These are phyloP conservation scores for Miscanthus lutarioriparius DNA, from an alignment of 176 grass and related monocot genomes.

Conservation along the genomic window DNA sequence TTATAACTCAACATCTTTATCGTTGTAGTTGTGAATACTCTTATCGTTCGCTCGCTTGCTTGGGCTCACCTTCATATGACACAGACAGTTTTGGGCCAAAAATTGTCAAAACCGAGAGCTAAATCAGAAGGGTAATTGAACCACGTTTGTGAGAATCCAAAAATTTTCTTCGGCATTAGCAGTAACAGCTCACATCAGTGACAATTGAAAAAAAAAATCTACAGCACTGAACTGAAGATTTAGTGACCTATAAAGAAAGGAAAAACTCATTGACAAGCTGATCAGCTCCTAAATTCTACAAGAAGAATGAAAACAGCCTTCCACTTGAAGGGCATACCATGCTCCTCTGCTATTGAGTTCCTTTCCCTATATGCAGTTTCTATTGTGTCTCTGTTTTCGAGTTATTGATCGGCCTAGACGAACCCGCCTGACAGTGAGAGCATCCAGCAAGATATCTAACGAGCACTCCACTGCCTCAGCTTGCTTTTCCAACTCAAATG, in stretches of 20 bases:
- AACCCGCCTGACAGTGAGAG: slow-evolving; percentile 64
- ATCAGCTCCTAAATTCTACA: slow-evolving; percentile 23
- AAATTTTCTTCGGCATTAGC: no score
- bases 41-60: no score
- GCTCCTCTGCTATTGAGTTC: neutral
- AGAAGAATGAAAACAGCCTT: slow-evolving; percentile 27
- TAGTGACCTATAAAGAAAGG: neutral
- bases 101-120: no score
- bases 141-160: no score
- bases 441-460: slow-evolving; percentile 72
- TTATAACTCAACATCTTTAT: no score
- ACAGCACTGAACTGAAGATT: neutral
- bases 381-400: slow-evolving; percentile 66
- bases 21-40: no score
- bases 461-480: slow-evolving; percentile 66
- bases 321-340: slow-evolving; percentile 9
- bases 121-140: no score
- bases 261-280: neutral
- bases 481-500: slow-evolving; percentile 66
- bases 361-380: slow-evolving; percentile 67
- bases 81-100: no score
- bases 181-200: no score
- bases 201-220: no score
- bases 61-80: no score
- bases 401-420: slow-evolving; percentile 74